phyloP scores from a whole-genome alignment of 805 yeast genomes.

The Cyberlindnera amylophila region DNA sequence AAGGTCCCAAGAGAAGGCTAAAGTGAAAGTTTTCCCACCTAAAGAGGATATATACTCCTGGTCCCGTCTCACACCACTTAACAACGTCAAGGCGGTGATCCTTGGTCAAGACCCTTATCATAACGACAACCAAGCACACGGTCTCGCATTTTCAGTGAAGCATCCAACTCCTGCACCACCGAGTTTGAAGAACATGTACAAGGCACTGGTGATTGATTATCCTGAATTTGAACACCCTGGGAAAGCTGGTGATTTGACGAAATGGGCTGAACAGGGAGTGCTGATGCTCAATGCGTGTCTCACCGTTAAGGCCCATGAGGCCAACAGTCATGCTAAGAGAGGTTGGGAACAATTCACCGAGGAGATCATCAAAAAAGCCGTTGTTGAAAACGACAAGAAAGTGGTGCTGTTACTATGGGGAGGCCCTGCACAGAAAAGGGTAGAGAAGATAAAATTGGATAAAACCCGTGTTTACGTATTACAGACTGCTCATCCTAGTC shows the following conservation, averaged over 20 bases:
- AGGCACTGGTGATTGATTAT: constrained; percentile 67
- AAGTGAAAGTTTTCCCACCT: constrained; percentile 76
- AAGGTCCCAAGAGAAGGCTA: constrained; percentile 38
- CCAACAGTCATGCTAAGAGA: constrained; percentile 82
- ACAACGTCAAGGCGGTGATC: constrained; percentile 68
- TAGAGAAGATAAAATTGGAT: constrained; percentile 28
- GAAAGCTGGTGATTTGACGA: constrained; percentile 54
- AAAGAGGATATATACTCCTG: constrained; percentile 78
- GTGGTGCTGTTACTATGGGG: constrained; percentile 35
- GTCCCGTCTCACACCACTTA: constrained; percentile 80
- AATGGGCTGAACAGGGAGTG: constrained; percentile 89
- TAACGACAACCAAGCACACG: constrained; percentile 90
- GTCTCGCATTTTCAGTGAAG: constrained; percentile 87
- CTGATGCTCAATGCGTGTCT: constrained; percentile 80
- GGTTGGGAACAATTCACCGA: constrained; percentile 96
- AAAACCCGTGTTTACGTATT: constrained; percentile 41
- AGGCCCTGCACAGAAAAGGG: constrained; percentile 39
- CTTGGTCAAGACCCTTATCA: constrained; percentile 98
- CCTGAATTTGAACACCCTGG: constrained; percentile 60
- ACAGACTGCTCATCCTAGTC: constrained; percentile 89
- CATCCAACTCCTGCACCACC: constrained; percentile 88
- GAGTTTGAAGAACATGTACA: constrained; percentile 81
- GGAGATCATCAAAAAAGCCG: constrained; percentile 53
- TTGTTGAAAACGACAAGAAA: constrained; percentile 38
- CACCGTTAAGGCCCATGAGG: constrained; percentile 89